Evolutionary conservation across 225 moss, liverwort and hornwort species (phyloP).

Genomic region (Pseudoscleropodium purum): DNA sequence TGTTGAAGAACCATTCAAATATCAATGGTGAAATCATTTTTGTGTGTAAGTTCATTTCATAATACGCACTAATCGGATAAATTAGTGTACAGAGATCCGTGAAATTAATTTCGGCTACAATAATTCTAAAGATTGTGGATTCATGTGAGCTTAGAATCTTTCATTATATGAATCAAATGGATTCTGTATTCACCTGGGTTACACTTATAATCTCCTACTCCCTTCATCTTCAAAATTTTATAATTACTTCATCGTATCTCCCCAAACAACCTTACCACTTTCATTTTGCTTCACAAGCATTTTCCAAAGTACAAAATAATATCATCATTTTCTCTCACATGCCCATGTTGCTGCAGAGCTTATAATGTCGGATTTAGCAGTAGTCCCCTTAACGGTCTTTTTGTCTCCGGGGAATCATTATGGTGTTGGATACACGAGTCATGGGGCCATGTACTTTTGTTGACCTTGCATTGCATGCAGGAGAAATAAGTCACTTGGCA

Average conservation of each 20-base stretch:
- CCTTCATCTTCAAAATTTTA: background rate
- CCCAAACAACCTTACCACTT: background rate
- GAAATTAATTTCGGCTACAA: background rate
- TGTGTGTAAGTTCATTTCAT: background rate
- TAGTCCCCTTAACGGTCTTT: too few relatives aligned
- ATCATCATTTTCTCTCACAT: background rate
- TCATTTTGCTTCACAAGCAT: background rate
- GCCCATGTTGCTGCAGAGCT: background rate
- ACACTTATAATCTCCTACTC: background rate
- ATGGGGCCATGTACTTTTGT: background rate
- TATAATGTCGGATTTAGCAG: background rate
- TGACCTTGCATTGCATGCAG: slow-evolving; percentile 2
- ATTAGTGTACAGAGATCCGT: background rate
- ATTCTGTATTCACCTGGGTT: background rate
- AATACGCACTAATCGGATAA: background rate
- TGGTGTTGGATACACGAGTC: background rate
- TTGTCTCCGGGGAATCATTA: background rate
- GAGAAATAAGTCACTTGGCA: slow-evolving; percentile 29
- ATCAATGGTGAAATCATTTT: background rate
- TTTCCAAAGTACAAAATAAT: background rate
- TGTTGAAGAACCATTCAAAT: background rate
- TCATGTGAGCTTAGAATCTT: background rate
- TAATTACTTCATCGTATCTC: background rate
- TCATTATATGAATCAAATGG: background rate
- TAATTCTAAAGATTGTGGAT: background rate